Percentiles rank a stretch among this genome's conserved stretches.
These are phyloP conservation scores for Quercus glauca DNA, from an alignment of 306 rosid species.

Conservation along the genomic window DNA sequence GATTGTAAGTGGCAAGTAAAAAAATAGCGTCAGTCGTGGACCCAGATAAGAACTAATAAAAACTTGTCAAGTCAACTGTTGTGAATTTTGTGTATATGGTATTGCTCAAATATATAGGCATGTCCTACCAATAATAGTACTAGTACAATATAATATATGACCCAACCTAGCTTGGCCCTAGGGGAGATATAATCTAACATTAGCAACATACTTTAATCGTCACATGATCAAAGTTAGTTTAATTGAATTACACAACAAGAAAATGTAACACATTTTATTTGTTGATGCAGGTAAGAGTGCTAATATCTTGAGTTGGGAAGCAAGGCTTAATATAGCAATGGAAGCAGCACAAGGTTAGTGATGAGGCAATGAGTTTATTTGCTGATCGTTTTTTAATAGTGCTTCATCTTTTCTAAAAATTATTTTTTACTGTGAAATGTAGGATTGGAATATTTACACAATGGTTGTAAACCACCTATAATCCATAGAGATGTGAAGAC, in stretches of 20 bases:
- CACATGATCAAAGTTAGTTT: not conserved
- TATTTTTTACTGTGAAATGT: not conserved
- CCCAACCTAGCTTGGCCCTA: no score
- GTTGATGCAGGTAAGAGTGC: not conserved
- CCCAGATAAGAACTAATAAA: no score
- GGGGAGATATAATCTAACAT: not conserved
- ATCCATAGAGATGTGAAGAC: conserved; percentile 53
- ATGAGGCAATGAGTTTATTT: not conserved
- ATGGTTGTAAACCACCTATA: conserved; percentile 44
- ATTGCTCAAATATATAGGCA: no score
- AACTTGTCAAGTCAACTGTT: no score
- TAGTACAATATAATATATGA: no score
- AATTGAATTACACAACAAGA: not conserved
- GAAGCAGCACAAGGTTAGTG: conserved; percentile 45
- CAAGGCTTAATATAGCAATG: conserved; percentile 44
- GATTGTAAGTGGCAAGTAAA: not conserved
- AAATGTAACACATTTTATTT: not conserved
- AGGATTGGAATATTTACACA: conserved; percentile 62
- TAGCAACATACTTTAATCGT: not conserved
- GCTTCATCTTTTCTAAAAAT: not conserved
- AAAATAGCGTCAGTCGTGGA: not conserved
- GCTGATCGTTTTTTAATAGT: not conserved
- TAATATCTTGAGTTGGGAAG: conserved; percentile 41
- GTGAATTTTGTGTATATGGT: no score
- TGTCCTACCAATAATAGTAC: no score